phyloP scores from a whole-genome alignment of 2,329 filamentous ascomycete species.

The Diplodia seriata region DNA sequence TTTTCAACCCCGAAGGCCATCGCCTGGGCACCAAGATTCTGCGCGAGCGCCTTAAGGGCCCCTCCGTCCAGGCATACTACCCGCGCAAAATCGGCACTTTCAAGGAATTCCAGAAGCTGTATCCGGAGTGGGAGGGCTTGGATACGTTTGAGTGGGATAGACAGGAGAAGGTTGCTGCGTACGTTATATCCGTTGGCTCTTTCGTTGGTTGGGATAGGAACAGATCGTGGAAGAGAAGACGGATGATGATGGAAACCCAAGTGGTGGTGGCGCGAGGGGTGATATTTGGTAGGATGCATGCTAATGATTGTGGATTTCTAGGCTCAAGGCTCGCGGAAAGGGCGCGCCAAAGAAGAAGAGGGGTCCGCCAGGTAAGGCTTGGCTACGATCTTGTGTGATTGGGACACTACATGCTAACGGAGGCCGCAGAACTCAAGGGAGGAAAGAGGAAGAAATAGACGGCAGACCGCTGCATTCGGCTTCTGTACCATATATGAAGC shows the following conservation, averaged over 20 bases:
- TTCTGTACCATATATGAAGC: slow-evolving; percentile 23
- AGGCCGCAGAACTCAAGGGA: slow-evolving; percentile 12
- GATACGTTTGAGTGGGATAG: slow-evolving; percentile 82
- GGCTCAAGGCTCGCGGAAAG: slow-evolving; percentile 73
- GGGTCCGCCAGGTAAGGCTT: slow-evolving; percentile 14
- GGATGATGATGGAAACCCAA: background rate
- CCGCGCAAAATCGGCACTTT: slow-evolving; percentile 76
- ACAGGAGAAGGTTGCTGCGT: slow-evolving; percentile 69
- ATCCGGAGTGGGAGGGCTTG: slow-evolving; percentile 71
- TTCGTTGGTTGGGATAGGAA: background rate
- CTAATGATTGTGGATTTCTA: slow-evolving; percentile 23
- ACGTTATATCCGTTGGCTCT: slow-evolving; percentile 35
- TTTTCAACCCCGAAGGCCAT: slow-evolving; percentile 82
- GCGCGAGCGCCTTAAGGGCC: slow-evolving; percentile 85
- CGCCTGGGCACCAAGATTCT: slow-evolving; percentile 92
- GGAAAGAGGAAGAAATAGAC: slow-evolving; percentile 27
- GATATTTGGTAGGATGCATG: background rate
- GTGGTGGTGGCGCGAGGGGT: background rate
- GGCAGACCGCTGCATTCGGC: background rate
- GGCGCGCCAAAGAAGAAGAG: slow-evolving; percentile 71
- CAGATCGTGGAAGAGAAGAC: background rate
- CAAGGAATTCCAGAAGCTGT: slow-evolving; percentile 74
- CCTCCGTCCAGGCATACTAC: slow-evolving; percentile 85
- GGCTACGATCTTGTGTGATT: background rate
- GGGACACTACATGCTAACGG: background rate